phyloP scores from a whole-genome alignment of 495 filamentous ascomycete species.

The Penicillium odoratum region DNA sequence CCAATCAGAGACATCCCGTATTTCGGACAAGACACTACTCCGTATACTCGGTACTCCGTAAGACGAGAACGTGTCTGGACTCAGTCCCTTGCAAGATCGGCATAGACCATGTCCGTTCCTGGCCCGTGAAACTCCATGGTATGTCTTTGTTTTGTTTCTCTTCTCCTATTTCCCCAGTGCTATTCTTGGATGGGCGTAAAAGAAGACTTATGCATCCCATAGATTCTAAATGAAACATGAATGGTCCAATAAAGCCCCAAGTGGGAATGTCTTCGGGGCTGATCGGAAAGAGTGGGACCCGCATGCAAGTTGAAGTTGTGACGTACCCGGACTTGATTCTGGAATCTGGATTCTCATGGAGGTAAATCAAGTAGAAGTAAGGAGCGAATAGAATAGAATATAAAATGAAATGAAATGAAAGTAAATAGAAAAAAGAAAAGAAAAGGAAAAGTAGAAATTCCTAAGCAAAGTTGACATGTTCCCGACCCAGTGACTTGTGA shows the following conservation, averaged over 20 bases:
- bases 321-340: constrained; percentile 14
- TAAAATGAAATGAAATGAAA: background rate
- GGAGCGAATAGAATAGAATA: background rate
- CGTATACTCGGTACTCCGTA: background rate
- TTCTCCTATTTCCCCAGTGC: background rate
- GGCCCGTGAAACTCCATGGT: background rate
- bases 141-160: constrained; percentile 1
- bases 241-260: constrained; percentile 12
- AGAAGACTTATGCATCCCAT: constrained; percentile 11
- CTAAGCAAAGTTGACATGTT: too few relatives aligned
- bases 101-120: background rate
- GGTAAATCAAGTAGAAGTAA: background rate
- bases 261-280: constrained; percentile 25
- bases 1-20: background rate
- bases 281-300: constrained; percentile 23
- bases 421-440: background rate
- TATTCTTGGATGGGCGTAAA: background rate
- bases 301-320: constrained; percentile 12
- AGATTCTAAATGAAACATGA: constrained; percentile 3
- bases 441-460: background rate
- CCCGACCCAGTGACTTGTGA: background rate
- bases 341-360: constrained; percentile 2
- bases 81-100: constrained; percentile 3
- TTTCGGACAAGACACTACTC: background rate
- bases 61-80: constrained; percentile 7